Base-by-base conservation (phyloP, 2,329 filamentous ascomycete species). In the Paecilomyces variotii region DNA sequence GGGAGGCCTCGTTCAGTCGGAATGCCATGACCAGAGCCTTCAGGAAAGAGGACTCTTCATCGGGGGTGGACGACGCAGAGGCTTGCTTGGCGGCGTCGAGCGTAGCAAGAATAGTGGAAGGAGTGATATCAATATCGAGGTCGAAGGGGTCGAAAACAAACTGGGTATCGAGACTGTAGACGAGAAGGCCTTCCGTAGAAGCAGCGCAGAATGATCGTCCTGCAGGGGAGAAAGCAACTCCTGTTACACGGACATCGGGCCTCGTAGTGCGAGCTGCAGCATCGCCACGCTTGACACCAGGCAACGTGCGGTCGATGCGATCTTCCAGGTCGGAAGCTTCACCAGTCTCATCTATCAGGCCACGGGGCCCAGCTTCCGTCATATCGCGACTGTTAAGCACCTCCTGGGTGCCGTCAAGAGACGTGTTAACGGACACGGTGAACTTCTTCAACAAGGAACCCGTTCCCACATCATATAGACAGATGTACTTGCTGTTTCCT, bases 401-500 rank as follows among this genome's bases (percentile, higher is more conserved):
- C 72, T 99, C 94, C 70, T 97, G 93, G 0, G 94, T 99, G 53
- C 94, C 94, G 24, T 96, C 92, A 2, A 99, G 80, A 1, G 92
- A 96, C n/a, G 97, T 80, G 74, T 99, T 99, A 68, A 96, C 85
- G 66, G 90, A 96, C 68, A 97, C 92, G 1, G 93, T 97, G 70
- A 89, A 99, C 71, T 97, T 97, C 73, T 95, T 96, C 58, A 97
- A 80, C 10, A 99, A 79, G 0, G 94, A 91, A 72, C 94, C 91
- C 0, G 93, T 96, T 59, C 87, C 86, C 32, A 96, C 90, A n/a
- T 95, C 93, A 76, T 99, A 99, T 59, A 99, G 76, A 71, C 94
- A 97, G 56, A 99, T 97, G 74, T 96, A 97, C 78, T 99, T 99
- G 86, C 91, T 97, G 80, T 94, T 96, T 32, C 94, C 94, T 54